Conservation (phyloP, 2,329 filamentous ascomycete species). For the Neonectria sp. region DNA sequence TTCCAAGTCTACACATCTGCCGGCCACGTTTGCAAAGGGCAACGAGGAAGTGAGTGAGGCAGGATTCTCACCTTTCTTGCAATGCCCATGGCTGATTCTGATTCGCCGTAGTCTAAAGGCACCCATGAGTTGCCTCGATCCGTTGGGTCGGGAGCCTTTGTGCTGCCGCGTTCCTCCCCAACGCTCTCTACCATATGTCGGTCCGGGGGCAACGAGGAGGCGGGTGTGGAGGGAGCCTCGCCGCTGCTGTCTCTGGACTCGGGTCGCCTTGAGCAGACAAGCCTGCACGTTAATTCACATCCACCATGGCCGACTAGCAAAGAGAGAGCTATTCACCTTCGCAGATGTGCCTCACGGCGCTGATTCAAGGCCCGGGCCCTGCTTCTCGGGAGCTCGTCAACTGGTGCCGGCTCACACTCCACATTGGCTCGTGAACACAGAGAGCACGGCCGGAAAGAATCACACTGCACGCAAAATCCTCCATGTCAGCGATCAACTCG, state of each 20-base stretch:
- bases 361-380: not conserved
- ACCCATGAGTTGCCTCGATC: conserved; percentile 1
- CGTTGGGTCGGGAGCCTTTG: not conserved
- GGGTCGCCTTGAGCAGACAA: not conserved
- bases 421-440: not conserved
- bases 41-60: not conserved
- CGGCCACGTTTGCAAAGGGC: not conserved
- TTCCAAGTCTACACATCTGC: conserved; percentile 4
- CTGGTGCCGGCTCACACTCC: not conserved
- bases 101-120: not conserved
- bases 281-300: not conserved
- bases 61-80: not conserved
- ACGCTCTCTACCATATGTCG: not conserved
- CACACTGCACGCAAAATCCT: not conserved
- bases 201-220: not conserved
- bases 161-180: too few species aligned
- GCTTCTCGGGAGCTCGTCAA: not conserved
- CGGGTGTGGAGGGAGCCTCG: not conserved
- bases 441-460: not conserved
- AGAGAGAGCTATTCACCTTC: not conserved
- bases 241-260: not conserved
- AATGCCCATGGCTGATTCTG: not conserved
- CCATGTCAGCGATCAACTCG: not conserved
- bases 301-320: not conserved
- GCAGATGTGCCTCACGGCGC: not conserved